Evolutionary conservation across 495 filamentous ascomycete genomes (phyloP).

Genomic region (Lentithecium fluviatile): DNA sequence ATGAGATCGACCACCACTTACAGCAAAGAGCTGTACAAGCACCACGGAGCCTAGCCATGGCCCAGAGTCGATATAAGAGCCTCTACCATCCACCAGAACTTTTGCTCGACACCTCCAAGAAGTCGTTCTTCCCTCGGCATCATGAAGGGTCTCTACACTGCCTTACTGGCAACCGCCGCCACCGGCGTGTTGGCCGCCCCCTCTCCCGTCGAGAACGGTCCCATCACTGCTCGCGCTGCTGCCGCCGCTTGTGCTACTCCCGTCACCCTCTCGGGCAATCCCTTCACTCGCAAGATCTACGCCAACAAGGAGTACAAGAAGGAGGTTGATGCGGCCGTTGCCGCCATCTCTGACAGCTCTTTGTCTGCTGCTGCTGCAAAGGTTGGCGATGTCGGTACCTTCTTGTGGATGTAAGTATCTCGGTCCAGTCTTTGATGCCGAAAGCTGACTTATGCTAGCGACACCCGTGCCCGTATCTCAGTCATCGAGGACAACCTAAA

Average conservation of each 20-base stretch:
- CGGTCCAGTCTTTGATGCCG: background rate
- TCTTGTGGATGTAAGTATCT: constrained; percentile 64
- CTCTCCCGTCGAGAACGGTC: constrained; percentile 28
- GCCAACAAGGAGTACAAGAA: constrained; percentile 57
- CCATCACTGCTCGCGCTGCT: constrained; percentile 20
- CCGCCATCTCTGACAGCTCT: constrained; percentile 38
- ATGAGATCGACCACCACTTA: constrained; percentile 19
- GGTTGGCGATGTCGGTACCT: constrained; percentile 66
- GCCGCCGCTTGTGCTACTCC: constrained; percentile 48
- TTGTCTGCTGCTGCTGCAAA: constrained; percentile 47
- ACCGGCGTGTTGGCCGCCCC: constrained; percentile 29
- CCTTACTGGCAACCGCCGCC: constrained; percentile 33
- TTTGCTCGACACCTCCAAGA: constrained; percentile 18
- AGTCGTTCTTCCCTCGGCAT: constrained; percentile 12
- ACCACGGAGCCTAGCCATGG: constrained; percentile 7
- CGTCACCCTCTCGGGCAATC: constrained; percentile 56
- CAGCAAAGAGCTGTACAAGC: constrained; percentile 9
- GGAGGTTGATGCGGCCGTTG: constrained; percentile 54
- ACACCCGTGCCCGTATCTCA: constrained; percentile 25
- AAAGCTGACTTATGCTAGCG: constrained; percentile 11
- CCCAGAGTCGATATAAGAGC: constrained; percentile 30
- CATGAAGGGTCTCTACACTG: constrained; percentile 34
- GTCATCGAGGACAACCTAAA: constrained; percentile 27
- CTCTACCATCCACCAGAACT: constrained; percentile 10
- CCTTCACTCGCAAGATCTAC: constrained; percentile 55